Base-by-base conservation (phyloP, 2,329 filamentous ascomycete species). In the Coniosporium tulheliwenetii region DNA sequence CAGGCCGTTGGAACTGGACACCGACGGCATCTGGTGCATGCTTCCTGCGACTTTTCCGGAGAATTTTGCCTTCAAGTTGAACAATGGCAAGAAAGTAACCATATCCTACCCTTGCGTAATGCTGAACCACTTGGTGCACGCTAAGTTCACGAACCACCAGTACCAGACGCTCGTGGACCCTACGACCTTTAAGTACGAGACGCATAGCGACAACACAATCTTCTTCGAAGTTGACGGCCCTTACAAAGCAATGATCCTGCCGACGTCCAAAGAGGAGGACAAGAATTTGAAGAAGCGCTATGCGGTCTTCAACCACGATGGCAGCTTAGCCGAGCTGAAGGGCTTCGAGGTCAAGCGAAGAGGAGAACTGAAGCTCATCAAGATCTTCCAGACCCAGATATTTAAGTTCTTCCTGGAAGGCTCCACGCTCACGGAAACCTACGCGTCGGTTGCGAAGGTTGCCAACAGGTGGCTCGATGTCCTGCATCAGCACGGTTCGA, bases 271-370 rank as follows among this genome's bases (percentile, higher is more conserved):
- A 57, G 91, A 98, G 58, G 91, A 96, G 60, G 89, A 96, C 66
- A 98, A 96, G 69, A 98, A 98, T 61, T 70, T 98, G 73, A 98
- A 98, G 68, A 98, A 98, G 65, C 79, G 91, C 55, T 98, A 98
- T 57, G 91, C 93, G 34, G 91, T 98, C 3, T 98, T 98, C 73
- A 98, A 98, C 54, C 84, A 96, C 46, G 91, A 98, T 52, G 91
- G 93, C 33, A 93, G 81, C 59, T 69, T 98, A 40, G 91, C 91
- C 10, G 91, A 98, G 57, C 61, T 98, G 55, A 98, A 98, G 56
- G 91, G 91, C 5, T 98, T 98, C 55, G 91, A 98, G 55, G 79
- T 98, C 48, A 98, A 98, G 68, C 80, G 91, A 57, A 76, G 91
- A 74, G 91, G 91, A 69, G 91, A 98, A 64, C 67, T 98, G 50